phyloP scores from a whole-genome alignment of 2,329 filamentous ascomycete genomes.

The Fusarium musae region DNA sequence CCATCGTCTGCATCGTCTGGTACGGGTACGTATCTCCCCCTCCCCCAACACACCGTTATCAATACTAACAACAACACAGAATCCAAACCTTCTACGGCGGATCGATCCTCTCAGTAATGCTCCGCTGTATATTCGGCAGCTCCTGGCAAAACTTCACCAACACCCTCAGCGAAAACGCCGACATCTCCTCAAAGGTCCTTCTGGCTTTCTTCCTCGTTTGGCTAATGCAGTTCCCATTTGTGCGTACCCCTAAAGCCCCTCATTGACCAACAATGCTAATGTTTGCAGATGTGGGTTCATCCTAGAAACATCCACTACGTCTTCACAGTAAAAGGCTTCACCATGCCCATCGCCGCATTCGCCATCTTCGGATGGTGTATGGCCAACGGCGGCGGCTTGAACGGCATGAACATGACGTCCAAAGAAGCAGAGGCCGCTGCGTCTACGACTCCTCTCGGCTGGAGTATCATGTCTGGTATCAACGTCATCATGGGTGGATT shows the following conservation, averaged over 20 bases:
- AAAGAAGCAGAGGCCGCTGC: background rate
- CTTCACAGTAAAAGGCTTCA: background rate
- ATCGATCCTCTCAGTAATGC: background rate
- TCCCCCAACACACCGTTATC: rapidly evolving
- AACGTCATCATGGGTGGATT: background rate
- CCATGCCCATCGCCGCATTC: background rate
- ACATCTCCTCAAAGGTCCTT: background rate
- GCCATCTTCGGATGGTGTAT: background rate
- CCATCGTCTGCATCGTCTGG: background rate
- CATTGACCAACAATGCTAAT: rapidly evolving
- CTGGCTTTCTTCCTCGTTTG: background rate
- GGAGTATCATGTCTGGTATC: background rate
- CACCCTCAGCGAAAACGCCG: background rate
- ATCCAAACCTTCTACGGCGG: background rate
- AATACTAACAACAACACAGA: background rate
- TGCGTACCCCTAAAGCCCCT: rapidly evolving
- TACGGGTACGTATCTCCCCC: background rate
- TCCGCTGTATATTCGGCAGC: background rate
- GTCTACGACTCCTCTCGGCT: background rate
- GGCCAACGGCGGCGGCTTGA: background rate
- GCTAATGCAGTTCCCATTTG: background rate
- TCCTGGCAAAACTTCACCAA: background rate
- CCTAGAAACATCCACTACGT: background rate
- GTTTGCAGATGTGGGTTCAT: background rate
- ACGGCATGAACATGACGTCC: background rate